Percentiles rank a stretch among this genome's conserved stretches.
These are phyloP conservation scores for Phylloboletellus chloephorus DNA, from an alignment of 1,284 basidiomycete species.

Conservation along the genomic window DNA sequence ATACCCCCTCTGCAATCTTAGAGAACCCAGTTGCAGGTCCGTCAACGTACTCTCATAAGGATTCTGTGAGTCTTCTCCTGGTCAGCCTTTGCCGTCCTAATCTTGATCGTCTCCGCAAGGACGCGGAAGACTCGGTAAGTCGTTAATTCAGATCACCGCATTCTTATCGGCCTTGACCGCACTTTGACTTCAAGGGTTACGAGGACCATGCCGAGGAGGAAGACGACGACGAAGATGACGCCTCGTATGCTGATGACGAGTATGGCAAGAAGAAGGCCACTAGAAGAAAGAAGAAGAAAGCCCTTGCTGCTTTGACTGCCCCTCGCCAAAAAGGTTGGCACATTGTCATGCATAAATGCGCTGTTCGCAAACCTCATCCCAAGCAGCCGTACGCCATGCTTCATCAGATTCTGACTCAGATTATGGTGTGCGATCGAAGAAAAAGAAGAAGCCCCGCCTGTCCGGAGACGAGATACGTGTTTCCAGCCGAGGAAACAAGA, in stretches of 20 bases:
- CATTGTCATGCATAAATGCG: slow-evolving; percentile 13
- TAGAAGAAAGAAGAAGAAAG: slow-evolving; percentile 60
- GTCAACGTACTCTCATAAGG: slow-evolving; percentile 25
- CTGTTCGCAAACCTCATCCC: slow-evolving; percentile 28
- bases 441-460: slow-evolving; percentile 68
- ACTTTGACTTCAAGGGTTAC: slow-evolving; percentile 50
- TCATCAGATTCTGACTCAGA: slow-evolving; percentile 81
- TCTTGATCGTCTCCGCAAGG: slow-evolving; percentile 32
- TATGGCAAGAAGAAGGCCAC: slow-evolving; percentile 63
- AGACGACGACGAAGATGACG: slow-evolving; percentile 57
- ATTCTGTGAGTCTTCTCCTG: slow-evolving; percentile 20
- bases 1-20: slow-evolving; percentile 25
- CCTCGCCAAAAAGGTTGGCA: slow-evolving; percentile 54
- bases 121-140: slow-evolving; percentile 66
- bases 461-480: slow-evolving; percentile 69
- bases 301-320: slow-evolving; percentile 38
- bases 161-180: slow-evolving; percentile 22
- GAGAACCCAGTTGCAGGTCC: slow-evolving; percentile 33
- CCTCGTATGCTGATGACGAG: slow-evolving; percentile 72
- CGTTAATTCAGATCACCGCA: slow-evolving; percentile 14
- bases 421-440: slow-evolving; percentile 80
- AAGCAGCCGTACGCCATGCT: slow-evolving; percentile 43
- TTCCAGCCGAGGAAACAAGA: slow-evolving; percentile 74
- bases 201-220: slow-evolving; percentile 51
- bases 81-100: slow-evolving; percentile 9